Evolutionary conservation across 441 rosid genomes (phyloP), one percentile per base, ranked within the genome.

Genomic region (Adansonia madagascariensis): DNA sequence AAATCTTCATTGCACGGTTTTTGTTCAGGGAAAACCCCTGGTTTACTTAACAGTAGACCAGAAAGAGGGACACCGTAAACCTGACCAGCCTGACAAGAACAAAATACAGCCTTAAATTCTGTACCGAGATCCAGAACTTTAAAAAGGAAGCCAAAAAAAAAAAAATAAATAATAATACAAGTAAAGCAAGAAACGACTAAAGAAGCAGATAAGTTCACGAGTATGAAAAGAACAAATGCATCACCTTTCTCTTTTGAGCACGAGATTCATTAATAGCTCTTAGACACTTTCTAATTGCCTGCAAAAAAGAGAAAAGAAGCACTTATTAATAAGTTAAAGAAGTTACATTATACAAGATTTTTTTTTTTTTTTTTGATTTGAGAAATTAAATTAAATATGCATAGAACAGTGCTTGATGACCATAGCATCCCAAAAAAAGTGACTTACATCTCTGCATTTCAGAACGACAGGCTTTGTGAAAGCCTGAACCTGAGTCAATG

Each of bases 261-360:
- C 98, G 97, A 82, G 99, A 94, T 78, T 94, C 98, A 79, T 95
- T 94, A 74, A 94, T 94, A 76, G 98, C 98, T 88, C 99, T 91
- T 35, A 85, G 84, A 78, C 94, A 88, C 86, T 92, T 97, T 85
- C 91, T 87, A 83, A 95, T 88, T 66, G 96, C 88, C 98, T 97
- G 89, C 80, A 78, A 76, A 53, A 27, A 77, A 73, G 60, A 78
- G 75, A 68, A 64, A 57, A 63, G 57, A 73, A 66, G 68, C 75
- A 67, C 44, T 60, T 31, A 63, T 56, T 75, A 75, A 71, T 11
- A 57, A 39, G 67, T 41, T 61, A 47, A 57, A 43, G 11, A 39
- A 2, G 9, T 75, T 62, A 1, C n/a, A 10, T 53, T 79, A 43
- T 41, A 8, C 14, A 22, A 24, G 47, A 31, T 4, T 35, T 35